phyloP scores from a whole-genome alignment of 2,329 filamentous ascomycete species.

The Coniochaeta sp. region DNA sequence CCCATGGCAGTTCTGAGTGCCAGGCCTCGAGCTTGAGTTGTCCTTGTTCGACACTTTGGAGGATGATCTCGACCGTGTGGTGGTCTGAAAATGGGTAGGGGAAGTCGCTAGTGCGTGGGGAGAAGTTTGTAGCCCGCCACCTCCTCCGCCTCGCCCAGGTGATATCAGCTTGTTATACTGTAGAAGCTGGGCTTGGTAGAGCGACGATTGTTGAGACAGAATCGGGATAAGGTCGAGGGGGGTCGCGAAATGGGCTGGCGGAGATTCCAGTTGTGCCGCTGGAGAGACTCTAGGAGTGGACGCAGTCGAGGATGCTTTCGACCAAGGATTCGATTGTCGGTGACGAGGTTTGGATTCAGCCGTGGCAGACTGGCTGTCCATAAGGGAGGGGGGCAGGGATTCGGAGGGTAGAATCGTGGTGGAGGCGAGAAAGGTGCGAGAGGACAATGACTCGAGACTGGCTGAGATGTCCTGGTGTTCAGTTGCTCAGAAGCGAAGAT shows the following conservation, averaged over 20 bases:
- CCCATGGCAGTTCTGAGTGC: conserved; percentile 54
- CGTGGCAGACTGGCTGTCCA: conserved; percentile 43
- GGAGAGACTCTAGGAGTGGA: conserved; percentile 21
- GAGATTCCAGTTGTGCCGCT: not conserved
- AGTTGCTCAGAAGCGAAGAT: not conserved
- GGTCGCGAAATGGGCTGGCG: not conserved
- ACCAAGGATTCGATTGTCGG: conserved; percentile 31
- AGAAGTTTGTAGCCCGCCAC: conserved; percentile 47
- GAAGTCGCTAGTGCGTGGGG: conserved; percentile 49
- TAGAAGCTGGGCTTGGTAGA: conserved; percentile 55
- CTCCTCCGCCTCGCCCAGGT: conserved; percentile 37
- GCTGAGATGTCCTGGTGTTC: not conserved
- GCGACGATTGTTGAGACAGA: conserved; percentile 47
- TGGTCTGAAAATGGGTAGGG: conserved; percentile 47
- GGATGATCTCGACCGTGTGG: conserved; percentile 49
- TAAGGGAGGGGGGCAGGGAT: conserved; percentile 11
- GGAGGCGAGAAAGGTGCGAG: not conserved
- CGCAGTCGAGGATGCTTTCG: conserved; percentile 21
- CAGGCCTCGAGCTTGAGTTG: conserved; percentile 35
- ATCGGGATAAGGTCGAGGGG: not conserved
- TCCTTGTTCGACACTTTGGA: conserved; percentile 54
- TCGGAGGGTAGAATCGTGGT: not conserved
- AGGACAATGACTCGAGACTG: not conserved
- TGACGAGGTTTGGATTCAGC: conserved; percentile 42
- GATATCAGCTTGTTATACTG: conserved; percentile 61